Percentiles rank a stretch among this genome's conserved stretches.
These are phyloP conservation scores for Amanita pseudoporphyria DNA, from an alignment of 768 basidiomycete genomes.

Conservation along the genomic window DNA sequence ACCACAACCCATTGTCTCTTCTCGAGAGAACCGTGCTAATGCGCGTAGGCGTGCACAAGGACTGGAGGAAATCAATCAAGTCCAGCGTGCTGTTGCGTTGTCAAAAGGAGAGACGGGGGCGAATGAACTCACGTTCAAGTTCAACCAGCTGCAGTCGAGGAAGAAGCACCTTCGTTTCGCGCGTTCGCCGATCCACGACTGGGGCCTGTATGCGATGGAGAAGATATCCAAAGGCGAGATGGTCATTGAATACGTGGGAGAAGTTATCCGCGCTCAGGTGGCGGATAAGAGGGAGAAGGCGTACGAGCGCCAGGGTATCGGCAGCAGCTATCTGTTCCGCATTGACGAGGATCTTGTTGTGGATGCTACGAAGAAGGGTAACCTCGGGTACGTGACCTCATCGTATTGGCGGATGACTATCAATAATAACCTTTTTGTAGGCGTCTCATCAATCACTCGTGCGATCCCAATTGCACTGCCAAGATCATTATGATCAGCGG, in stretches of 20 bases:
- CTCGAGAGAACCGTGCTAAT: constrained; percentile 85
- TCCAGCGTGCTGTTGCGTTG: constrained; percentile 69
- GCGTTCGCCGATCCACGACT: constrained; percentile 93
- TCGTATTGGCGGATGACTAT: constrained; percentile 9
- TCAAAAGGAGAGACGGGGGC: constrained; percentile 68
- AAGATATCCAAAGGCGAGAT: constrained; percentile 89
- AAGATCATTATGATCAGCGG: constrained; percentile 88
- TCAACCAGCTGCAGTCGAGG: constrained; percentile 95
- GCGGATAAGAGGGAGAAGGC: constrained; percentile 96
- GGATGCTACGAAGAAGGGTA: constrained; percentile 98
- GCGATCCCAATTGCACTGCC: constrained; percentile 88
- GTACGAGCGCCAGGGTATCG: constrained; percentile 96
- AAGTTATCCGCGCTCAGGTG: constrained; percentile 89
- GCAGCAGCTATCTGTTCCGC: constrained; percentile 94
- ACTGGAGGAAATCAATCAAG: constrained; percentile 89
- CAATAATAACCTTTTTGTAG: constrained; percentile 28
- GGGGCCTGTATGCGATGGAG: constrained; percentile 98
- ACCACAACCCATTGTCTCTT: constrained; percentile 56
- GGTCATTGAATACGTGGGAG: constrained; percentile 99
- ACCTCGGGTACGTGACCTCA: constrained; percentile 71
- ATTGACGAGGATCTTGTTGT: constrained; percentile 98
- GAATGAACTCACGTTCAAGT: constrained; percentile 78
- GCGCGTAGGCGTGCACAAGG: constrained; percentile 88
- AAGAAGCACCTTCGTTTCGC: constrained; percentile 98
- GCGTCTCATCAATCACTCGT: constrained; percentile 97